Evolutionary conservation across 805 yeast genomes (phyloP).

Genomic region (Yarrowia keelungensis): DNA sequence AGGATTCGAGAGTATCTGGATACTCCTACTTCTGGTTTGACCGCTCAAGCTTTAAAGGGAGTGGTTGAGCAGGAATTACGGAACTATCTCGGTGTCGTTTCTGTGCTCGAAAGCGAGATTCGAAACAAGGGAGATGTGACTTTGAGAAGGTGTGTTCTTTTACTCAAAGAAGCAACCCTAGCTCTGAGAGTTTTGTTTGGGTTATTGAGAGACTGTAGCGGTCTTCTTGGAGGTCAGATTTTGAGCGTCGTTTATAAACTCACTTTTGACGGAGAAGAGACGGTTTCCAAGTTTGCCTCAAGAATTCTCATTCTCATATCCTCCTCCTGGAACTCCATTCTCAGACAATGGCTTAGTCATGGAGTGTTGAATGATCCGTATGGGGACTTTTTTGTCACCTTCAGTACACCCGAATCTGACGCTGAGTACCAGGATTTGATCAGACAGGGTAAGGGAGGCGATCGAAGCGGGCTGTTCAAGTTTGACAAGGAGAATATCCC

Average conservation of each 20-base stretch:
- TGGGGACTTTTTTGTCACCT: slow-evolving; percentile 67
- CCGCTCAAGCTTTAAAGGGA: slow-evolving; percentile 66
- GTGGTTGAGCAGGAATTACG: slow-evolving; percentile 55
- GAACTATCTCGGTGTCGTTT: slow-evolving; percentile 55
- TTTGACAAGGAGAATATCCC: slow-evolving; percentile 51
- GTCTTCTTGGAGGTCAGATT: slow-evolving; percentile 59
- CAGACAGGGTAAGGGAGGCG: slow-evolving; percentile 21
- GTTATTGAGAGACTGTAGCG: slow-evolving; percentile 51
- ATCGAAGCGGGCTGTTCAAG: slow-evolving; percentile 43
- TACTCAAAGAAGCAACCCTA: slow-evolving; percentile 60
- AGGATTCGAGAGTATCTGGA: slow-evolving; percentile 52
- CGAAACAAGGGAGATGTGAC: slow-evolving; percentile 41
- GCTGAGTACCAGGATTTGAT: slow-evolving; percentile 40
- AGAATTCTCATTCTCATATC: slow-evolving; percentile 57
- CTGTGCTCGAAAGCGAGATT: slow-evolving; percentile 54
- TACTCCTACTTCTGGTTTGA: slow-evolving; percentile 52
- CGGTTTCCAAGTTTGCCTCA: slow-evolving; percentile 55
- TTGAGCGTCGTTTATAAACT: slow-evolving; percentile 60
- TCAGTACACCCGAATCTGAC: slow-evolving; percentile 4
- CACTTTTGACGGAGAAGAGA: slow-evolving; percentile 68
- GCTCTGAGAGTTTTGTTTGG: slow-evolving; percentile 64
- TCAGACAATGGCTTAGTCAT: slow-evolving; percentile 69
- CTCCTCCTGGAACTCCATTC: slow-evolving; percentile 65
- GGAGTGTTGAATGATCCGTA: slow-evolving; percentile 66
- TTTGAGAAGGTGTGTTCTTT: slow-evolving; percentile 51